phyloP scores from a whole-genome alignment of 129 eudicot genomes.

The Centella asiatica region DNA sequence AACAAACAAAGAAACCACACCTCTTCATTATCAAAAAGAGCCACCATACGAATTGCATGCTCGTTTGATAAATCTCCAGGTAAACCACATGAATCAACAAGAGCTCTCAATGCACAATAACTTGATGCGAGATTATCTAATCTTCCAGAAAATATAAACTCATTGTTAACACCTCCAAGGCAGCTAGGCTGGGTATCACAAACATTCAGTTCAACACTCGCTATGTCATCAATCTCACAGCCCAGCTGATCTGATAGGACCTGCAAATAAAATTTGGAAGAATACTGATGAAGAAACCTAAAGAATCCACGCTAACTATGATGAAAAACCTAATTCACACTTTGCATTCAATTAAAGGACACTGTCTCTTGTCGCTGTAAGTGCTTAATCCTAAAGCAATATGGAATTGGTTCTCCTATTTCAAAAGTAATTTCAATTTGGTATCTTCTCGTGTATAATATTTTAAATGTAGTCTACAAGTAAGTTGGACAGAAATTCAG shows the following conservation, averaged over 20 bases:
- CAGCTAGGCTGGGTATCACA: slow-evolving; percentile 97
- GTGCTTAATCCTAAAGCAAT: no score
- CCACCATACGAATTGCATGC: slow-evolving; percentile 80
- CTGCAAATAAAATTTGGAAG: slow-evolving; percentile 29
- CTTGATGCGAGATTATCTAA: slow-evolving; percentile 88
- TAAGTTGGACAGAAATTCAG: no score
- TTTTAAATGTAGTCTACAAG: no score
- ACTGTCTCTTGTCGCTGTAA: no score
- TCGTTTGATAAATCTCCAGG: slow-evolving; percentile 66
- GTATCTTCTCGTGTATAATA: no score
- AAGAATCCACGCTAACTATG: not conserved
- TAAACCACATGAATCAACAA: slow-evolving; percentile 57
- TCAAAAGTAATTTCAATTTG: no score
- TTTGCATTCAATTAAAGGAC: no score
- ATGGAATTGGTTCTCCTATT: no score
- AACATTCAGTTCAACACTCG: slow-evolving; percentile 63
- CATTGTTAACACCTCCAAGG: slow-evolving; percentile 85
- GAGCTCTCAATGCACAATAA: slow-evolving; percentile 88
- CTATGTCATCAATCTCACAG: slow-evolving; percentile 61
- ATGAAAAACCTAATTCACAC: no score
- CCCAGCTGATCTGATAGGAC: slow-evolving; percentile 69
- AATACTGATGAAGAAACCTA: no score
- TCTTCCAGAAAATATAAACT: slow-evolving; percentile 95
- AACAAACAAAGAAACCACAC: slow-evolving; percentile 20
- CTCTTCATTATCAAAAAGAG: slow-evolving; percentile 95